phyloP scores from a whole-genome alignment of 164 flowering plant genomes.

The Pachysandra terminalis region DNA sequence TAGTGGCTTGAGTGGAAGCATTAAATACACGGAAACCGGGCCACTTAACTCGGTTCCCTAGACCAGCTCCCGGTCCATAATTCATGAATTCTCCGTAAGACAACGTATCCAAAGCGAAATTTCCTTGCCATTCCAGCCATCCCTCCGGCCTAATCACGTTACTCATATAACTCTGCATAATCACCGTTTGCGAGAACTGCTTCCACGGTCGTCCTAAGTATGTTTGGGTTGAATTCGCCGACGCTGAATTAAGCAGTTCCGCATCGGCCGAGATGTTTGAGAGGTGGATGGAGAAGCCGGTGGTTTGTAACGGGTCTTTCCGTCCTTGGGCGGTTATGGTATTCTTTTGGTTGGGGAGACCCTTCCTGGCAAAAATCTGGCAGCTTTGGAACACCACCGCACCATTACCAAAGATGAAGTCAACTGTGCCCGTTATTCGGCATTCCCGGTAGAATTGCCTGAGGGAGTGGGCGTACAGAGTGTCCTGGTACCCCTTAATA shows the following conservation, averaged over 20 bases:
- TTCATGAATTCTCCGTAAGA: conserved; percentile 75
- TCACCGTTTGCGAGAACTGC: conserved; percentile 53
- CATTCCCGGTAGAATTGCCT: conserved; percentile 91
- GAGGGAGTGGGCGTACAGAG: conserved; percentile 48
- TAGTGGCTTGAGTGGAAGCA: conserved; percentile 36
- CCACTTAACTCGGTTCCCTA: conserved; percentile 65
- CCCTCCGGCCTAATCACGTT: conserved; percentile 57
- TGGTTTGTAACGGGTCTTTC: conserved; percentile 51
- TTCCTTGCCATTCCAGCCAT: conserved; percentile 76
- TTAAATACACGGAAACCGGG: conserved; percentile 53
- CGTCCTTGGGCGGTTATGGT: conserved; percentile 85
- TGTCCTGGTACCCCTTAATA: conserved; percentile 52
- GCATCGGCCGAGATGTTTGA: conserved; percentile 65
- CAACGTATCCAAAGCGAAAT: conserved; percentile 49
- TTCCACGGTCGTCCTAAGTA: conserved; percentile 94
- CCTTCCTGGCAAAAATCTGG: conserved; percentile 49
- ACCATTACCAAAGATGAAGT: conserved; percentile 85
- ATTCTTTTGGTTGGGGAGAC: conserved; percentile 76
- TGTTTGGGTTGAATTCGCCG: conserved; percentile 37
- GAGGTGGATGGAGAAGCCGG: conserved; percentile 80
- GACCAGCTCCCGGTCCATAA: conserved; percentile 64
- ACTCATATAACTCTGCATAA: conserved; percentile 65
- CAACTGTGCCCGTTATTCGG: conserved; percentile 71
- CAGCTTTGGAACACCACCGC: conserved; percentile 73
- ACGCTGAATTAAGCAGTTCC: conserved; percentile 26